These are phyloP conservation scores for Pisolithus sp. DNA, from an alignment of 768 basidiomycete genomes.

Conservation along the genomic window DNA sequence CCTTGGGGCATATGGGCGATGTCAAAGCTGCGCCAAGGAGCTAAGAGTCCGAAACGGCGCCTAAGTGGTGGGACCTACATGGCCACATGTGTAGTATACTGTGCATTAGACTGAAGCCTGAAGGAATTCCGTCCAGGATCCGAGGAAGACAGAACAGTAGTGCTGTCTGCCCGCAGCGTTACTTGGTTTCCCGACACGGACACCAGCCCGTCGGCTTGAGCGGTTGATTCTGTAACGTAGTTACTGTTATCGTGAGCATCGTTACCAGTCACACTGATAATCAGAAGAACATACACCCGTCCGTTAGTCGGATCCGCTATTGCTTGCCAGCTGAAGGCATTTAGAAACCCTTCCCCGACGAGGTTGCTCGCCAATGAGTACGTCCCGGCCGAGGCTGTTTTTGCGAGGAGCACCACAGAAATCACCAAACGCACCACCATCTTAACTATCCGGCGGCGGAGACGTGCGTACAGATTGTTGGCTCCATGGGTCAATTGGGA, in stretches of 20 bases:
- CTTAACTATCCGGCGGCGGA: background rate
- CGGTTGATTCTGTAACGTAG: constrained; percentile 43
- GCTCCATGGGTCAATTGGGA: too few relatives aligned
- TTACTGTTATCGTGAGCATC: constrained; percentile 21
- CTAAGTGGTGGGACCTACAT: constrained; percentile 14
- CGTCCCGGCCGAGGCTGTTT: constrained; percentile 20
- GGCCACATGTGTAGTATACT: constrained; percentile 29
- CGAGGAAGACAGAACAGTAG: constrained; percentile 22
- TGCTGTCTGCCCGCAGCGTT: constrained; percentile 27
- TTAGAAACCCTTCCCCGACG: constrained; percentile 42
- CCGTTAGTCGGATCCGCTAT: constrained; percentile 31
- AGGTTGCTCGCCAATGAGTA: constrained; percentile 42
- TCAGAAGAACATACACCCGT: constrained; percentile 19
- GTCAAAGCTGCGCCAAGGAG: constrained; percentile 23
- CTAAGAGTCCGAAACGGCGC: background rate
- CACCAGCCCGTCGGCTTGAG: constrained; percentile 49
- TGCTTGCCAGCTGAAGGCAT: constrained; percentile 16
- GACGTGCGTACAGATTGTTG: too few relatives aligned
- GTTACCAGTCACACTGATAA: background rate
- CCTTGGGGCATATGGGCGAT: constrained; percentile 33
- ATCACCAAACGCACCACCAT: background rate
- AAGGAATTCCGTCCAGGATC: constrained; percentile 34
- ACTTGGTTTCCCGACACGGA: constrained; percentile 41
- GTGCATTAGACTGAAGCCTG: constrained; percentile 25
- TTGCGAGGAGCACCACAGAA: background rate